These are phyloP conservation scores for Letharia columbiana DNA, from an alignment of 495 filamentous ascomycete species.

Conservation along the genomic window DNA sequence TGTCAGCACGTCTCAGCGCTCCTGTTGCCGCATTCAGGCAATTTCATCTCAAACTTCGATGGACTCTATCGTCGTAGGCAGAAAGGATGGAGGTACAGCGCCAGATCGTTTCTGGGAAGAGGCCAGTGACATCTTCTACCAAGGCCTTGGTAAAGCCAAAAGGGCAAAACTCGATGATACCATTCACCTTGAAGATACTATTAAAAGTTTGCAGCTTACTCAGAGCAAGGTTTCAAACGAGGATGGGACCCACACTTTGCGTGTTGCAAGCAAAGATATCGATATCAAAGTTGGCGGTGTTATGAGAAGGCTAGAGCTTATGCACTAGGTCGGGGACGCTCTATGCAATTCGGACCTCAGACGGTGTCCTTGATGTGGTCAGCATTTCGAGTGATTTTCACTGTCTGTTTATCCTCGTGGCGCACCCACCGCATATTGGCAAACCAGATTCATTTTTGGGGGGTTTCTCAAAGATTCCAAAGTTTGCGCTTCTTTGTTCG, in stretches of 20 bases:
- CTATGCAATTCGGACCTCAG: too few relatives aligned
- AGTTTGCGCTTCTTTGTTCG: too few relatives aligned
- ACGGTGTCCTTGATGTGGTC: too few relatives aligned
- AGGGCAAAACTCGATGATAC: background rate
- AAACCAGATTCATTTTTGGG: too few relatives aligned
- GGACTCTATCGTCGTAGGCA: background rate
- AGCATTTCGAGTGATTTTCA: too few relatives aligned
- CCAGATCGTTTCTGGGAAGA: background rate
- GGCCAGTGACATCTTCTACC: background rate
- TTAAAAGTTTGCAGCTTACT: background rate
- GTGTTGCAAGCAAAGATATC: background rate
- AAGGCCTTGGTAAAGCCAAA: background rate
- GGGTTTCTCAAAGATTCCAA: too few relatives aligned
- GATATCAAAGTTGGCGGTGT: background rate
- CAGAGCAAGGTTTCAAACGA: background rate
- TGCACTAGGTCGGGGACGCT: too few relatives aligned
- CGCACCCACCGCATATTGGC: too few relatives aligned
- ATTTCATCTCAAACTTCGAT: background rate
- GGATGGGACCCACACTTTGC: background rate
- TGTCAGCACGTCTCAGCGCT: too few relatives aligned
- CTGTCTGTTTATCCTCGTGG: too few relatives aligned
- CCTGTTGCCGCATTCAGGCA: too few relatives aligned
- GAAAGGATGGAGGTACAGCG: background rate
- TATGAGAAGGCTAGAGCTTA: background rate
- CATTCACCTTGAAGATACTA: background rate